phyloP scores from a whole-genome alignment of 441 rosid species.

The Mallotus repandus region DNA sequence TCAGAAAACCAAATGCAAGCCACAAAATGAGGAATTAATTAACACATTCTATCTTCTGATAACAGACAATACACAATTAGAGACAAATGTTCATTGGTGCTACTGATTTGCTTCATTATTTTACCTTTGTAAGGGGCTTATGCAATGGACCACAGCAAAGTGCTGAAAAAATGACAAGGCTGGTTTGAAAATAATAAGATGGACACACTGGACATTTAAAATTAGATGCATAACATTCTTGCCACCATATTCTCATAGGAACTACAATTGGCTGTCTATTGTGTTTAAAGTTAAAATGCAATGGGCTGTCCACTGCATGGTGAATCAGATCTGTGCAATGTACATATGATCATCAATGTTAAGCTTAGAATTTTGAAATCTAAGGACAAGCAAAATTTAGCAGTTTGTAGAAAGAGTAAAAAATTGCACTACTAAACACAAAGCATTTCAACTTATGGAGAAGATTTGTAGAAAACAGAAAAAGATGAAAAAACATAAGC shows the following conservation, averaged over 20 bases:
- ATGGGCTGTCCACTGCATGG: neutral
- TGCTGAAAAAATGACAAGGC: neutral
- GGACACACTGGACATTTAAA: neutral
- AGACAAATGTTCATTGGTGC: neutral
- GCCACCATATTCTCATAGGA: neutral
- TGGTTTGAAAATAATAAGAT: neutral
- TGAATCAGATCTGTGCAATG: neutral
- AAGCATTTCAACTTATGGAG: neutral
- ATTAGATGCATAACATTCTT: neutral
- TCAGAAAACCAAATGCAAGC: neutral
- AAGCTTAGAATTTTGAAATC: neutral
- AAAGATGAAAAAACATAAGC: neutral
- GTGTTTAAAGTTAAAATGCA: neutral
- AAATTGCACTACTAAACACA: neutral
- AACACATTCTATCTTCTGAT: neutral
- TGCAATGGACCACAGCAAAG: neutral
- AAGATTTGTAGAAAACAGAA: neutral
- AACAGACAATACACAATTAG: neutral
- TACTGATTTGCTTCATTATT: neutral
- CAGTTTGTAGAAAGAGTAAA: neutral
- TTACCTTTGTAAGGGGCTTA: neutral
- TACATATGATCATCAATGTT: neutral
- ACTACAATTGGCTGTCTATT: neutral
- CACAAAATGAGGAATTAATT: neutral
- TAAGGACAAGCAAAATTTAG: neutral